phyloP scores from a whole-genome alignment of 768 basidiomycete species.

The Termitomyces eurrhizus region DNA sequence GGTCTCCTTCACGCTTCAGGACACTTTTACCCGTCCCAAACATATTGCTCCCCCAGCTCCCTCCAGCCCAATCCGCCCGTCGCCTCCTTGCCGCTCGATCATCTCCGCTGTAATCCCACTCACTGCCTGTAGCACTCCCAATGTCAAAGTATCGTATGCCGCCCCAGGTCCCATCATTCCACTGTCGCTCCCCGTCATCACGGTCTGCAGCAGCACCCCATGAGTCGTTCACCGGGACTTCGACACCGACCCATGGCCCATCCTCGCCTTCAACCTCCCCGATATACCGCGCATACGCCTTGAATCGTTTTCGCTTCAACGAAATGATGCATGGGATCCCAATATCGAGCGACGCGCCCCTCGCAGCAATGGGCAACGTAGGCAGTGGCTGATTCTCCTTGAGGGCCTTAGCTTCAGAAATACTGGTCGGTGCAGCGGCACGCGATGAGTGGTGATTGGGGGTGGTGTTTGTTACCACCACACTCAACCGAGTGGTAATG shows the following conservation, averaged over 20 bases:
- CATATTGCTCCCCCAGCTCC: constrained; percentile 21
- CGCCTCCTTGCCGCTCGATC: constrained; percentile 44
- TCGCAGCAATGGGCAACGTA: constrained; percentile 24
- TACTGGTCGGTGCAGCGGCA: background rate
- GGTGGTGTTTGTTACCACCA: constrained; percentile 1
- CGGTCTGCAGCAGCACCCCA: constrained; percentile 20
- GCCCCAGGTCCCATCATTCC: constrained; percentile 83
- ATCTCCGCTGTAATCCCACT: constrained; percentile 62
- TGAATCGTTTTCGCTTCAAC: constrained; percentile 78
- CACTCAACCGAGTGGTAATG: constrained; percentile 30
- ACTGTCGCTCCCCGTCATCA: constrained; percentile 57
- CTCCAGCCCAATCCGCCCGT: constrained; percentile 33
- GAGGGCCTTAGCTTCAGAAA: constrained; percentile 15
- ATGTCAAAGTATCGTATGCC: constrained; percentile 86
- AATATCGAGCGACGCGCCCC: constrained; percentile 74
- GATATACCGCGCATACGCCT: constrained; percentile 84
- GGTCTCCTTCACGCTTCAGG: constrained; percentile 40
- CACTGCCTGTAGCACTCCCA: constrained; percentile 39
- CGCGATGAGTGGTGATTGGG: background rate
- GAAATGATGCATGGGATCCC: constrained; percentile 91
- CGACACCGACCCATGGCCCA: constrained; percentile 90
- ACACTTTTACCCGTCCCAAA: constrained; percentile 25
- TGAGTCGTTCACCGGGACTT: constrained; percentile 61
- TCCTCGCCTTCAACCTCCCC: constrained; percentile 79
- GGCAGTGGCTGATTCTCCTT: constrained; percentile 18